Conservation (phyloP, 1,284 basidiomycete genomes). For the Tranzscheliella williamsii region DNA sequence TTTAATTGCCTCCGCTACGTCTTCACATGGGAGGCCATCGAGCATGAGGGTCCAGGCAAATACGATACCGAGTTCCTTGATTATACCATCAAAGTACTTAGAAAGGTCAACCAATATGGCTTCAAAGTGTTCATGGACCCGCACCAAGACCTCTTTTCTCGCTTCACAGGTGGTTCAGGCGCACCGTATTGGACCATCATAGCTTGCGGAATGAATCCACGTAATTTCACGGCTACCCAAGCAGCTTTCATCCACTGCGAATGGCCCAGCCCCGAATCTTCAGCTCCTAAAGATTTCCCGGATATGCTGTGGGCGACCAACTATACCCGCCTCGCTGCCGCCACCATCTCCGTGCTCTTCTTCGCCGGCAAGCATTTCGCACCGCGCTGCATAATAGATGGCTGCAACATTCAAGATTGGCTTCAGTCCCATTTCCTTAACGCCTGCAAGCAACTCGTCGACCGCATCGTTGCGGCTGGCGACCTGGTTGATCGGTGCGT, state of each 20-base stretch:
- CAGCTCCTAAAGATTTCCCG: conserved; percentile 76
- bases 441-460: conserved; percentile 76
- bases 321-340: conserved; percentile 82
- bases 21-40: conserved; percentile 90
- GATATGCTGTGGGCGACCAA: conserved; percentile 97
- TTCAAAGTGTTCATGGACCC: conserved; percentile 93
- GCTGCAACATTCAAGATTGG: conserved; percentile 89
- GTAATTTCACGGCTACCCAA: conserved; percentile 80
- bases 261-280: conserved; percentile 70
- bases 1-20: conserved; percentile 92
- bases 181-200: conserved; percentile 92
- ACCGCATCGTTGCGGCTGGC: conserved; percentile 72
- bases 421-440: conserved; percentile 82
- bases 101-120: conserved; percentile 91
- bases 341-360: conserved; percentile 92
- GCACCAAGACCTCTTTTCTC: conserved; percentile 95
- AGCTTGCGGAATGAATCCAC: conserved; percentile 87
- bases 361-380: conserved; percentile 88
- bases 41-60: conserved; percentile 88
- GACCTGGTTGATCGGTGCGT: conserved; percentile 82
- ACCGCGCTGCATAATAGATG: conserved; percentile 88
- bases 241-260: conserved; percentile 86
- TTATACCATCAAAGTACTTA: conserved; percentile 81
- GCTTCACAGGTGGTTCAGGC: conserved; percentile 93
- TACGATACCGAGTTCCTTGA: conserved; percentile 92